A percentile compares a stretch with the other conserved stretches of the same genome.
phyloP scores from a whole-genome alignment of 768 basidiomycete species.

The Lanmaoa pseudosensibilis region DNA sequence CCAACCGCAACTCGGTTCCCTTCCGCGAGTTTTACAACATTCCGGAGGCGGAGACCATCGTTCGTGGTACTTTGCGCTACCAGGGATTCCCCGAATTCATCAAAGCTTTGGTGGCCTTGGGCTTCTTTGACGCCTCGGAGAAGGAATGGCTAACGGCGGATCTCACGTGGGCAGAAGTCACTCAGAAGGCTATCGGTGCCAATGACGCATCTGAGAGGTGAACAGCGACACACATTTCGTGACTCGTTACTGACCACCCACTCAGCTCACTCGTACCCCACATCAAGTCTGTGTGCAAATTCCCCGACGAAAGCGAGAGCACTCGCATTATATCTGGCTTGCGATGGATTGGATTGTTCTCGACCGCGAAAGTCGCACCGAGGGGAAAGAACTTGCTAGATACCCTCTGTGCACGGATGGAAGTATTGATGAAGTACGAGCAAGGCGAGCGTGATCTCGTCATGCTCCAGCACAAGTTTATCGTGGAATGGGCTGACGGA shows the following conservation, averaged over 20 bases:
- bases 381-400: conserved; percentile 82
- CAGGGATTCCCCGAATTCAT: conserved; percentile 98
- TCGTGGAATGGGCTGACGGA: conserved; percentile 88
- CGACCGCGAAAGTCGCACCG: conserved; percentile 56
- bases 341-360: conserved; percentile 93
- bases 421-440: conserved; percentile 90
- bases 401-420: conserved; percentile 88
- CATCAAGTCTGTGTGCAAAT: conserved; percentile 67
- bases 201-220: conserved; percentile 70
- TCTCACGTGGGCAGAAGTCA: conserved; percentile 83
- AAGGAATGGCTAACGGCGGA: conserved; percentile 78
- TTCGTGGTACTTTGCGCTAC: conserved; percentile 92
- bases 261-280: conserved; percentile 68
- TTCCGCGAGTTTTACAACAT: conserved; percentile 93
- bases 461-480: conserved; percentile 98
- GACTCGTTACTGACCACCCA: conserved; percentile 1
- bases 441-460: conserved; percentile 91
- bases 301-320: conserved; percentile 70
- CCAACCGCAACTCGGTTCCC: conserved; percentile 90
- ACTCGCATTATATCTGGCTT: conserved; percentile 85
- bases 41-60: conserved; percentile 88
- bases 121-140: conserved; percentile 74
- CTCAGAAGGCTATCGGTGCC: conserved; percentile 70
- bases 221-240: not conserved
- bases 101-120: conserved; percentile 79